phyloP scores from a whole-genome alignment of 805 yeast species.

The Candida coleopterorum region DNA sequence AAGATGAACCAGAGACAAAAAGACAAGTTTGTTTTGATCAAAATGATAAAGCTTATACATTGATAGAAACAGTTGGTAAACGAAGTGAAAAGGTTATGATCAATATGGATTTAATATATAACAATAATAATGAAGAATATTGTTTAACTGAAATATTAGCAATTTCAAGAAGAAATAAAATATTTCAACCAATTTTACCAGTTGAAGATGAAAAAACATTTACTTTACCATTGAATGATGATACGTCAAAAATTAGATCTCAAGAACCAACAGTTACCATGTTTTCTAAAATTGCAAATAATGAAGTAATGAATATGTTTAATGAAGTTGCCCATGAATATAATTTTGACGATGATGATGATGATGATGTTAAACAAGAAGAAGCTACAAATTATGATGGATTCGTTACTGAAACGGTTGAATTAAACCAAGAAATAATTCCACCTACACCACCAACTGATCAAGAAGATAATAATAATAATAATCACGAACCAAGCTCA shows the following conservation, averaged over 20 bases:
- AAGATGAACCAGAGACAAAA: constrained; percentile 15
- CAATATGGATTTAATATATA: constrained; percentile 56
- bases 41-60: constrained; percentile 5
- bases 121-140: constrained; percentile 42
- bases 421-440: constrained; percentile 4
- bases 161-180: constrained; percentile 16
- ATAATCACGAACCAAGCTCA: constrained; percentile 33
- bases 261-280: constrained; percentile 77
- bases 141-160: constrained; percentile 66
- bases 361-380: constrained; percentile 19
- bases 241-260: constrained; percentile 19
- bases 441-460: constrained; percentile 26
- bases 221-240: constrained; percentile 39
- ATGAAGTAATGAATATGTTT: constrained; percentile 73
- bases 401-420: constrained; percentile 48
- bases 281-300: constrained; percentile 68
- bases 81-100: constrained; percentile 54
- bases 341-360: constrained; percentile 26
- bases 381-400: constrained; percentile 37
- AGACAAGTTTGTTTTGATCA: constrained; percentile 6
- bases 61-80: constrained; percentile 51
- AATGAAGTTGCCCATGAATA: constrained; percentile 44
- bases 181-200: background rate
- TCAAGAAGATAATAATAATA: constrained; percentile 18
- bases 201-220: constrained; percentile 24